Evolutionary conservation across 108 stramenopile species (phyloP), one percentile per base, ranked within the genome.

Genomic region (Nitzschia sp.): DNA sequence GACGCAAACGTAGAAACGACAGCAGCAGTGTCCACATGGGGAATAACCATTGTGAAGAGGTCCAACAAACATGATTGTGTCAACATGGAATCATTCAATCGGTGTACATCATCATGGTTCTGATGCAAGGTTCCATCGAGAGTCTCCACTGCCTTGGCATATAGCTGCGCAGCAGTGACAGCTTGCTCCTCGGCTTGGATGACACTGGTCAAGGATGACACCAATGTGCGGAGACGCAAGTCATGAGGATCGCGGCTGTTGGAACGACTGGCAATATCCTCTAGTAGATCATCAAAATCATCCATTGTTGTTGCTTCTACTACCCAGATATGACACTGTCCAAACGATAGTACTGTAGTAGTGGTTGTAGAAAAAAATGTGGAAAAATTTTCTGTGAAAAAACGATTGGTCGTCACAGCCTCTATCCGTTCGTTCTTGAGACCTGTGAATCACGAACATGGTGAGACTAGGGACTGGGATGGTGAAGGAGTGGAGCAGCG

Each of bases 51-150:
- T 20, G 78, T 54, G 34, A 90, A 39, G 10, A 92, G 59, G 38
- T 90, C 83, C 73, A 92, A 44, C 44, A 92, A 44, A 22, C 86
- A 75, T 19, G 80, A 54, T 51, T 86, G 85, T 2, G 85, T 80
- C 3, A 69, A 48, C 10, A 72, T 26, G 2, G 72, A 68, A 29
- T 79, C 85, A 8, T 69, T 22, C 8, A 76, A n/a, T 15, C 44
- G 22, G 21, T 60, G 34, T 17, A 46, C 51, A 25, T 58, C 42
- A 3, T 53, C 26, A 39, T 53, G 50, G 0, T 62, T 37, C 17
- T 57, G 41, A 10, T 63, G 71, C 55, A 86, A 21, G n/a, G 75
- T 83, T n/a, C 77, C 80, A 19, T 83, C 78, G 51, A 86, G 56
- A 11, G 85, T 79, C n/a, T 67, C 64, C 7, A 83, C 54, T 8